Conservation (phyloP, 495 filamentous ascomycete species). For the Lindgomyces ingoldianus region DNA sequence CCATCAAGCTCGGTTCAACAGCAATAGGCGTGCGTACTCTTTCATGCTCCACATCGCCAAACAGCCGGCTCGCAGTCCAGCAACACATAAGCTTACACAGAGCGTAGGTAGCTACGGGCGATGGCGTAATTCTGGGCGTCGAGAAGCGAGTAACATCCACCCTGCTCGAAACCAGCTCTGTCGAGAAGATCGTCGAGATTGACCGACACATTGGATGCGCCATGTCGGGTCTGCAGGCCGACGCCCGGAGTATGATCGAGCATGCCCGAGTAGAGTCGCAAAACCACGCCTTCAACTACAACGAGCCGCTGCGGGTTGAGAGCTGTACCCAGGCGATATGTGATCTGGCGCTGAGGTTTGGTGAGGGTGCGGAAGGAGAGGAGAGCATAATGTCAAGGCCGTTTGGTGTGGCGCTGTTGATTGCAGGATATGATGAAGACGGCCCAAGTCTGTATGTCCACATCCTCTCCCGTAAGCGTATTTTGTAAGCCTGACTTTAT, state of each 20-base stretch:
- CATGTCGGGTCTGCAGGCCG: constrained; percentile 96
- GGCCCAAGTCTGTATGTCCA: constrained; percentile 78
- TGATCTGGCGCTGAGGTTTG: constrained; percentile 93
- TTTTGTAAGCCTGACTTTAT: neutral
- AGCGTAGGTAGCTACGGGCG: constrained; percentile 76
- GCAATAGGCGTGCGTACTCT: constrained; percentile 78
- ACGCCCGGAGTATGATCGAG: constrained; percentile 94
- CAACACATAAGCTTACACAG: constrained; percentile 6
- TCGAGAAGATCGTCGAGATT: constrained; percentile 99
- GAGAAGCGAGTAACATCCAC: constrained; percentile 98
- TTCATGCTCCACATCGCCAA: constrained; percentile 8
- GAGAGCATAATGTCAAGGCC: constrained; percentile 97
- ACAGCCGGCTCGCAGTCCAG: neutral
- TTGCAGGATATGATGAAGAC: constrained; percentile 96
- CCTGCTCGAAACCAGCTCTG: constrained; percentile 92
- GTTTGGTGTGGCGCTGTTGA: constrained; percentile 94
- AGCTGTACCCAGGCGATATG: constrained; percentile 98
- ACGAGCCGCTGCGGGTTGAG: constrained; percentile 90
- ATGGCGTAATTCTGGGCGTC: constrained; percentile 93
- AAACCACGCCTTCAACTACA: constrained; percentile 95
- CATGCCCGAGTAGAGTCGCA: constrained; percentile 97
- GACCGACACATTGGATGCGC: constrained; percentile 98
- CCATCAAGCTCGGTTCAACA: constrained; percentile 98
- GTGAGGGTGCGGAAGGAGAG: constrained; percentile 95
- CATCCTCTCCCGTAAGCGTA: neutral